Evolutionary conservation across 2,329 filamentous ascomycete genomes (phyloP), one percentile per base, ranked within the genome.

Genomic region (Tolypocladium album): DNA sequence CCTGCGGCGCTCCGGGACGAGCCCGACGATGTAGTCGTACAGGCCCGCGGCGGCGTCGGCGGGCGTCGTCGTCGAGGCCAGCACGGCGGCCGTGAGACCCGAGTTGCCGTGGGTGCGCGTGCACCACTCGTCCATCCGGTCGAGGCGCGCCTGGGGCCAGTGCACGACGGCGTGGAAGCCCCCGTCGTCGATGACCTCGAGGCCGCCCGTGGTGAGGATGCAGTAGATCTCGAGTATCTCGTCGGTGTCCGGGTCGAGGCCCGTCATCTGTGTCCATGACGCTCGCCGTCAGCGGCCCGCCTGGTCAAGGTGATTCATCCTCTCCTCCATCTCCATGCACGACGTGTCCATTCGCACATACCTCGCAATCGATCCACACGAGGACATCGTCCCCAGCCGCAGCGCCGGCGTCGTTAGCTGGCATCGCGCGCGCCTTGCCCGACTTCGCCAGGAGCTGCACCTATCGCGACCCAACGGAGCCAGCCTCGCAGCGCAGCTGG

Each of bases 171-270:
- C 83, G 69, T 95, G 90, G 80, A 89, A 96, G 65, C 93, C 93
- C 39, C 80, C 72, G 31, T 85, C 77, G 62, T 96, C 91, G 34
- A 96, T 75, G 40, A 95, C 73, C 60, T 89, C 82, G 24, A 99
- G 83, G 62, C 91, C 79, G 58, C 85, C 82, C 66, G 92, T 89
- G 9, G 94, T 99, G 71, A 99, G 84, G 74, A 95, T 88, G 76
- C 92, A 97, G 74, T 88, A 93, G 60, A 97, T 88, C 68, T 96
- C 92, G 69, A 97, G 85, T 69, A 97, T 94, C 60, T 87, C 86
- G 70, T 97, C 93, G 39, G 79, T 85, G 61, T 89, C 83, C 1
- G 87, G 81, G 72, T 96, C 81, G n/a, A 77, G 69, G 13, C 75
- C 75, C n/a, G 75, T 97, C 94, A 99, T 99, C 91, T 96, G 17